A percentile compares a stretch with the other conserved stretches of the same genome.
Conservation (phyloP, 345 rosid genomes). For the Salix dunnii region DNA sequence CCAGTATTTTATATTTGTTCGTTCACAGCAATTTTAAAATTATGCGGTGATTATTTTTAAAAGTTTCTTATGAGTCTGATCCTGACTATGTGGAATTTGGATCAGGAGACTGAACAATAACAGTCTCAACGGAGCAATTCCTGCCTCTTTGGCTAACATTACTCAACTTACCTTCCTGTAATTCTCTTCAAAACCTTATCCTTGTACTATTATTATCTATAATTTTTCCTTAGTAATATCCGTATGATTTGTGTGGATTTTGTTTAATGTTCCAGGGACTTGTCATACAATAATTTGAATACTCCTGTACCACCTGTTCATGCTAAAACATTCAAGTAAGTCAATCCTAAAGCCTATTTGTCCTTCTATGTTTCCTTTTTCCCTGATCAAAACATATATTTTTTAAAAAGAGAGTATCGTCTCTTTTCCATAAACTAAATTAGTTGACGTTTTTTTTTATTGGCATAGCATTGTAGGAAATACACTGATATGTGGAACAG, state of each 20-base stretch:
- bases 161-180: slow-evolving; percentile 80
- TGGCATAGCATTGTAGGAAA: slow-evolving; percentile 72
- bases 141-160: slow-evolving; percentile 69
- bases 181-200: slow-evolving; percentile 21
- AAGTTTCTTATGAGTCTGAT: slow-evolving; percentile 3
- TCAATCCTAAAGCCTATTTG: slow-evolving; percentile 16
- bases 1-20: background rate
- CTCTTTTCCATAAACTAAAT: background rate
- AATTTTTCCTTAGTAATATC: background rate
- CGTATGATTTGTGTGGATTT: background rate
- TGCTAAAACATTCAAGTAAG: slow-evolving; percentile 49
- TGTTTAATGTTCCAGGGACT: slow-evolving; percentile 29
- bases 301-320: slow-evolving; percentile 35
- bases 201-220: background rate
- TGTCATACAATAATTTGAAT: slow-evolving; percentile 41
- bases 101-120: slow-evolving; percentile 80
- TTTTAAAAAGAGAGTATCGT: background rate
- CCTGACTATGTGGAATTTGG: slow-evolving; percentile 1
- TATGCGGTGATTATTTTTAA: background rate
- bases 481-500: slow-evolving; percentile 70
- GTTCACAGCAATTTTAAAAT: background rate
- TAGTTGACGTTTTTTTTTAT: background rate
- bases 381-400: slow-evolving; percentile 4
- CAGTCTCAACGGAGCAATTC: slow-evolving; percentile 66
- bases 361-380: slow-evolving; percentile 5